phyloP scores from a whole-genome alignment of 495 filamentous ascomycete genomes.

The Astrocystis sublimbata region DNA sequence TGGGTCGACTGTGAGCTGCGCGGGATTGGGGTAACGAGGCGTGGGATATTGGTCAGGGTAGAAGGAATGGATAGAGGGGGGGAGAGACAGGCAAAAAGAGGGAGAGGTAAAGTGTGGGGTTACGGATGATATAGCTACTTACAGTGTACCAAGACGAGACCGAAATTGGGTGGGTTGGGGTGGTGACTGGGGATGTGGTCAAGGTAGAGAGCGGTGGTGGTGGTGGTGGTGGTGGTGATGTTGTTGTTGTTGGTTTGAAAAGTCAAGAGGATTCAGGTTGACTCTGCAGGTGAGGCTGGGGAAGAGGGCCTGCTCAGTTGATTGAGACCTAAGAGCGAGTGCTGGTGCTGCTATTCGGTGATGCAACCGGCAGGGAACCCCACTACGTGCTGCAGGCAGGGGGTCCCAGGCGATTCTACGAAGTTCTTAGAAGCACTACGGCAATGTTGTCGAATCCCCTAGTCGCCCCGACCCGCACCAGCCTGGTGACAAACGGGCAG shows the following conservation, averaged over 20 bases:
- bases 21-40: slow-evolving; percentile 10
- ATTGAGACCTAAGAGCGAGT: too few species aligned
- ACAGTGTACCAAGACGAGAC: neutral
- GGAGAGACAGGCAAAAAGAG: neutral
- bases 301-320: too few species aligned
- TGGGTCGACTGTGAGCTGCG: neutral
- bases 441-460: slow-evolving; percentile 11
- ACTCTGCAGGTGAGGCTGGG: slow-evolving; percentile 13
- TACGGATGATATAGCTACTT: neutral
- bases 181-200: neutral
- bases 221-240: neutral
- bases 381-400: slow-evolving; percentile 16
- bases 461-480: neutral
- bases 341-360: slow-evolving; percentile 7
- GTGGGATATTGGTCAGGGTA: neutral
- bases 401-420: slow-evolving; percentile 18
- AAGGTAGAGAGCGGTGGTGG: neutral
- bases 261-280: neutral
- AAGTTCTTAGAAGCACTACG: slow-evolving; percentile 22
- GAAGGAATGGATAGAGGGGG: neutral
- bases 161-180: neutral
- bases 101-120: neutral
- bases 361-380: slow-evolving; percentile 22
- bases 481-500: too few species aligned
- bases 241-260: neutral